Conservation (phyloP, 352 stramenopile genomes). For the Phytophthora foliorum region DNA sequence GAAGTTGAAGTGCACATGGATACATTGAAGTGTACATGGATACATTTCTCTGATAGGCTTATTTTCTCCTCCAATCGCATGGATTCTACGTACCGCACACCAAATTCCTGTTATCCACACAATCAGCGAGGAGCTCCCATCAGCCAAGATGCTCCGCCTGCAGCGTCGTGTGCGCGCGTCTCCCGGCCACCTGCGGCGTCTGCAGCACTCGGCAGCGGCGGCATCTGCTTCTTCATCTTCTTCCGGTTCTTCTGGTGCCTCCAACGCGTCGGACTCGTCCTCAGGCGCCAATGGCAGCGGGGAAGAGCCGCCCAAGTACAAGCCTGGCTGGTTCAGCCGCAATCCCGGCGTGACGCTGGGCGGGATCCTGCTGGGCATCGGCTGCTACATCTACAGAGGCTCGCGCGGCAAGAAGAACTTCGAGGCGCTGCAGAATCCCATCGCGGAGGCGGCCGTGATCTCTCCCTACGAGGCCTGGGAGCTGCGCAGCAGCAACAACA, state of each 20-base stretch:
- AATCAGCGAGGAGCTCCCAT: neutral
- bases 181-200: slow-evolving; percentile 13
- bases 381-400: slow-evolving; percentile 78
- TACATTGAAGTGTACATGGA: slow-evolving; percentile 7
- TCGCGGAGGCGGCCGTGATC: slow-evolving; percentile 79
- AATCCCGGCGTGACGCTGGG: slow-evolving; percentile 84
- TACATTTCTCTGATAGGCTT: slow-evolving; percentile 16
- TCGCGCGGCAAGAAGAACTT: slow-evolving; percentile 86
- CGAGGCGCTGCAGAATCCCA: slow-evolving; percentile 71
- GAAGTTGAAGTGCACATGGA: slow-evolving; percentile 4
- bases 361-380: slow-evolving; percentile 73
- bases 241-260: slow-evolving; percentile 11
- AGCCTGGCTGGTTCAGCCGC: slow-evolving; percentile 88
- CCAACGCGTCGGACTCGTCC: slow-evolving; percentile 1
- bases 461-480: slow-evolving; percentile 90
- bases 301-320: slow-evolving; percentile 79
- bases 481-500: slow-evolving; percentile 80
- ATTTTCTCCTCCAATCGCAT: slow-evolving; percentile 5
- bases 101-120: slow-evolving; percentile 14
- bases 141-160: slow-evolving; percentile 28
- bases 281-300: slow-evolving; percentile 14
- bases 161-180: slow-evolving; percentile 27
- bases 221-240: slow-evolving; percentile 12
- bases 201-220: slow-evolving; percentile 23
- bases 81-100: neutral